These are phyloP conservation scores for Fraxinus quadrangulata DNA, from an alignment of 257 asterid species.

Conservation along the genomic window DNA sequence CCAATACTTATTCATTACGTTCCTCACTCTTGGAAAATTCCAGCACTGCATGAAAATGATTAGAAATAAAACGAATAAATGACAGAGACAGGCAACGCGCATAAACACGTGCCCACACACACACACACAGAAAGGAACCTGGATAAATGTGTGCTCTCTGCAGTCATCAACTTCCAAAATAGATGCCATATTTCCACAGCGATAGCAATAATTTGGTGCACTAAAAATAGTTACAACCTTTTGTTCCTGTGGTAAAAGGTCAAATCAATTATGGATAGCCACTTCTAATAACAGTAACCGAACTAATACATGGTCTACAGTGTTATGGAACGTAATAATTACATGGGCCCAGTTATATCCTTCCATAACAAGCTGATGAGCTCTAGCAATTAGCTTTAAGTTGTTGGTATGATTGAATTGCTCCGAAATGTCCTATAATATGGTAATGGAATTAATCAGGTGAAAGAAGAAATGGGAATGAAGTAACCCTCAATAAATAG, in stretches of 20 bases:
- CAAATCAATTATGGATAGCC: slow-evolving; percentile 18
- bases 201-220: slow-evolving; percentile 84
- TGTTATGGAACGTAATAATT: slow-evolving; percentile 22
- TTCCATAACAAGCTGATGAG: slow-evolving; percentile 92
- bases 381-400: slow-evolving; percentile 81
- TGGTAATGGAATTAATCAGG: slow-evolving; percentile 8
- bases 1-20: neutral
- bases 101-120: neutral
- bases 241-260: slow-evolving; percentile 55
- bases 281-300: neutral
- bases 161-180: slow-evolving; percentile 82
- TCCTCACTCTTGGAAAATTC: no score
- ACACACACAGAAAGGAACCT: slow-evolving; percentile 36
- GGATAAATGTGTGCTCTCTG: slow-evolving; percentile 73
- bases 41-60: no score
- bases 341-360: slow-evolving; percentile 93
- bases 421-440: slow-evolving; percentile 72
- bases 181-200: slow-evolving; percentile 89
- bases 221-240: slow-evolving; percentile 81
- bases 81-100: neutral
- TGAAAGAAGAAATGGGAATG: neutral
- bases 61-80: neutral
- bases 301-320: neutral
- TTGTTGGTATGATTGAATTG: slow-evolving; percentile 76
- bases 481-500: slow-evolving; percentile 6